Evolutionary conservation across 2,329 filamentous ascomycete species (phyloP).

Genomic region (Exophiala sp.): DNA sequence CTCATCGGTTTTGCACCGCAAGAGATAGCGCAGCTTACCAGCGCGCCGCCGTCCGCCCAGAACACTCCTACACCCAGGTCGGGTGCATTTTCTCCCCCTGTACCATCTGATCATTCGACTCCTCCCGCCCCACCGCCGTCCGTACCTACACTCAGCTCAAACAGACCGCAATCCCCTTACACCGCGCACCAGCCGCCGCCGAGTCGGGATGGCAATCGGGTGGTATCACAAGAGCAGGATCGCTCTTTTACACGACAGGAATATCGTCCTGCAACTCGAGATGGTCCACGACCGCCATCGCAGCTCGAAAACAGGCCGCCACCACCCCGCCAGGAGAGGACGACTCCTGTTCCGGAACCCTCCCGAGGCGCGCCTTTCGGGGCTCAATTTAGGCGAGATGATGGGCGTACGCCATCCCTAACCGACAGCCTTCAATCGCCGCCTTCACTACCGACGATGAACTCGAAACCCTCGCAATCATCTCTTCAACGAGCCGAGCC

Average conservation of each 20-base stretch:
- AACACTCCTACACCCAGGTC: constrained; percentile 25
- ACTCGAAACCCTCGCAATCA: constrained; percentile 19
- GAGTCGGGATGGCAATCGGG: constrained; percentile 13
- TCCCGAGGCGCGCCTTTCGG: constrained; percentile 16
- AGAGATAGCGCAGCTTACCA: constrained; percentile 73
- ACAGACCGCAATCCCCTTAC: constrained; percentile 24
- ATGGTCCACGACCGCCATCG: constrained; percentile 14
- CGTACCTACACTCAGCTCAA: constrained; percentile 11
- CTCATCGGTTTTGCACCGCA: constrained; percentile 77
- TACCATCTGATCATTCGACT: constrained; percentile 23
- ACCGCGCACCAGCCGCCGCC: constrained; percentile 14
- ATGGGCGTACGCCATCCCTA: constrained; percentile 15
- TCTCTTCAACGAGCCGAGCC: constrained; percentile 15
- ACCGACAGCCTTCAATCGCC: constrained; percentile 14
- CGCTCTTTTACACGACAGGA: constrained; percentile 13
- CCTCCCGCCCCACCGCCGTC: constrained; percentile 15
- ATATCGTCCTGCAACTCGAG: constrained; percentile 13
- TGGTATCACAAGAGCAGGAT: constrained; percentile 14
- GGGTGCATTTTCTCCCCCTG: constrained; percentile 24
- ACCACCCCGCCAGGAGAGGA: constrained; percentile 7
- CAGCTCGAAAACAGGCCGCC: constrained; percentile 12
- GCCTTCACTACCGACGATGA: constrained; percentile 18
- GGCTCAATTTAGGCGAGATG: constrained; percentile 10
- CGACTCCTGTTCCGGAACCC: constrained; percentile 3
- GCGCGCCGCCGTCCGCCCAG: constrained; percentile 39